Conservation (phyloP, 768 basidiomycete species). For the Rhizopogon roseolus region DNA sequence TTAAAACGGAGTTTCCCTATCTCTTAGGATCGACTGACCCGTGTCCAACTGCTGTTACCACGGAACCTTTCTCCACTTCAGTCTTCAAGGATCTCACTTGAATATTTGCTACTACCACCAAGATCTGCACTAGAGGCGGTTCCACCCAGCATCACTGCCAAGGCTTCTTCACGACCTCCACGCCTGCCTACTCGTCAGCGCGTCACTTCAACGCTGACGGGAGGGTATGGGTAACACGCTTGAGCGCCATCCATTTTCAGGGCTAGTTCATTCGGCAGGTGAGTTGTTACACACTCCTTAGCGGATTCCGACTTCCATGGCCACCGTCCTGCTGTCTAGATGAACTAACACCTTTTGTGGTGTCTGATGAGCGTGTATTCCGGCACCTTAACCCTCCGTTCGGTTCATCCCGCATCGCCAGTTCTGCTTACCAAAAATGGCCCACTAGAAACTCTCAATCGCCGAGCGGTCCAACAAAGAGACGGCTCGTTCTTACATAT, state of each 20-base stretch:
- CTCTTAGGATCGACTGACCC: conserved; percentile 83
- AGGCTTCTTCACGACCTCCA: conserved; percentile 80
- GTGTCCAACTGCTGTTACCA: conserved; percentile 85
- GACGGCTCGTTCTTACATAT: conserved; percentile 55
- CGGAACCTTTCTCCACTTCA: conserved; percentile 88
- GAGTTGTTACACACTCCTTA: conserved; percentile 88
- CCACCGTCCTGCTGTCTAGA: conserved; percentile 87
- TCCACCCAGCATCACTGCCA: conserved; percentile 70
- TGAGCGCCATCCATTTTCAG: conserved; percentile 90
- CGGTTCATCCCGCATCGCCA: conserved; percentile 70
- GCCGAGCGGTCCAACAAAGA: conserved; percentile 43
- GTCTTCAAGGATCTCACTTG: conserved; percentile 84
- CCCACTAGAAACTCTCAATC: conserved; percentile 70
- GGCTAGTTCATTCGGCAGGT: conserved; percentile 89
- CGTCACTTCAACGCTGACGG: conserved; percentile 69
- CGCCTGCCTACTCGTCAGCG: conserved; percentile 73
- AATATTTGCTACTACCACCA: conserved; percentile 89
- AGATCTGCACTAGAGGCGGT: conserved; percentile 83
- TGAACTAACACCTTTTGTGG: conserved; percentile 84
- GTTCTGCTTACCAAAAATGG: conserved; percentile 73
- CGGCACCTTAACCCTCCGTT: conserved; percentile 75
- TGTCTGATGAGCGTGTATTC: conserved; percentile 81
- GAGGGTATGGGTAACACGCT: conserved; percentile 82
- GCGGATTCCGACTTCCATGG: conserved; percentile 83
- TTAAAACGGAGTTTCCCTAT: conserved; percentile 74